These are phyloP conservation scores for Linnemannia exigua DNA, from an alignment of 192 early-diverging fungal species.

Conservation along the genomic window DNA sequence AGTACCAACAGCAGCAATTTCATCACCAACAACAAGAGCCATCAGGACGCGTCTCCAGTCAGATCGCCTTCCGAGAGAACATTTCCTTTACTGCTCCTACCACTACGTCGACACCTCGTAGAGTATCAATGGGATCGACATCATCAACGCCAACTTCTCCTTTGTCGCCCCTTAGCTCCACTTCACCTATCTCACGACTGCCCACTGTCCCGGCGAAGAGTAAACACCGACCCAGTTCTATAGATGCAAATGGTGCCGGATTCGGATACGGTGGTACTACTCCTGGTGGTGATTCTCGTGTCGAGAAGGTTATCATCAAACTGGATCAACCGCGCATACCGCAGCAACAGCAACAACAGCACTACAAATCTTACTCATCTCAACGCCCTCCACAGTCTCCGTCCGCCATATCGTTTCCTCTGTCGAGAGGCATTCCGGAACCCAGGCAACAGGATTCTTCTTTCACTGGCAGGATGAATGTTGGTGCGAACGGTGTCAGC, in stretches of 20 bases:
- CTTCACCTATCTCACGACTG: not conserved
- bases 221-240: conserved; percentile 16
- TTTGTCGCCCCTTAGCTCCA: not conserved
- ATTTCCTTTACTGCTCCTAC: not conserved
- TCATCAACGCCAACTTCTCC: not conserved
- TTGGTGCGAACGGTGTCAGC: too few species aligned
- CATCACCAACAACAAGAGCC: not conserved
- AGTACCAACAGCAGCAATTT: not conserved
- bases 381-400: not conserved
- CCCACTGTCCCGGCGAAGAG: conserved; percentile 39
- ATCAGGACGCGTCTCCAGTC: not conserved
- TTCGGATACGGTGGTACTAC: not conserved
- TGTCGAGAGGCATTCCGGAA: not conserved
- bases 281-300: not conserved
- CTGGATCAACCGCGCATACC: conserved; percentile 13
- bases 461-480: not conserved
- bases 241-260: conserved; percentile 15
- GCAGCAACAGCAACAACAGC: not conserved
- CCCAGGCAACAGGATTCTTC: not conserved
- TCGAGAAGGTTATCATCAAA: conserved; percentile 1
- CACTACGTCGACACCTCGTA: not conserved
- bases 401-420: not conserved
- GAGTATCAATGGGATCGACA: not conserved
- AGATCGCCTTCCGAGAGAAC: not conserved
- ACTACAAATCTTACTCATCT: not conserved